Percentiles rank a stretch among this genome's conserved stretches.
phyloP scores from a whole-genome alignment of 129 eudicot genomes.

The Chrysanthemum makinoi region DNA sequence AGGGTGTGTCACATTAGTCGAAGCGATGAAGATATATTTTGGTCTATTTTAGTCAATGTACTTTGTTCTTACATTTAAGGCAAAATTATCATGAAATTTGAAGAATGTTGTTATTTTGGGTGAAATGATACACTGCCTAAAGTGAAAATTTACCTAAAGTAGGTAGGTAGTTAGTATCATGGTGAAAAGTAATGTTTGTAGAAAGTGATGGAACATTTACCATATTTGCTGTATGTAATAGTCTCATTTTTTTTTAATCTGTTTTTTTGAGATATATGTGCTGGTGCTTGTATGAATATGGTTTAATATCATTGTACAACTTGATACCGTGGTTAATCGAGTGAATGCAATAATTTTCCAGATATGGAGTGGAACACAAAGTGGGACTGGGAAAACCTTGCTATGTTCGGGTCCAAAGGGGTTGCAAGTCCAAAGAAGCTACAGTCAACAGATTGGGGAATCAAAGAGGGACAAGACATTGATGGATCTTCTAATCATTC shows the following conservation, averaged over 20 bases:
- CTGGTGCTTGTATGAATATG: constrained; percentile 15
- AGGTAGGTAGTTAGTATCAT: neutral
- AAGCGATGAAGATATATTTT: too few species aligned
- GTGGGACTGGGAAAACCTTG: constrained; percentile 86
- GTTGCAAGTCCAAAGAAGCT: constrained; percentile 54
- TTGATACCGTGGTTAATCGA: constrained; percentile 16
- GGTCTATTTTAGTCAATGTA: constrained; percentile 1
- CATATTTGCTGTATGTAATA: neutral
- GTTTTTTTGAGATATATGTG: constrained; percentile 16
- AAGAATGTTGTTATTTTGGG: neutral
- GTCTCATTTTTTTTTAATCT: neutral
- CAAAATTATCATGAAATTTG: neutral
- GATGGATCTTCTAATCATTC: constrained; percentile 64
- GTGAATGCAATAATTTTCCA: constrained; percentile 13
- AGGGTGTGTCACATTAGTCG: neutral
- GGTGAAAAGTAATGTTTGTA: neutral
- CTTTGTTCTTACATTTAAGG: neutral
- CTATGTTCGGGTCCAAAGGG: constrained; percentile 49
- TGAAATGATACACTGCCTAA: neutral
- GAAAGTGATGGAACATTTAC: constrained; percentile 19
- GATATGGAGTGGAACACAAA: constrained; percentile 82
- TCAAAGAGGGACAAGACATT: constrained; percentile 50
- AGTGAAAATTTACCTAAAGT: neutral
- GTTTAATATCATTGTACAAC: constrained; percentile 19
- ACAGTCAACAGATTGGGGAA: constrained; percentile 54